Percentiles rank a stretch among this genome's conserved stretches.
Conservation (phyloP, 208 protist genomes). For the Crithidia bombi region DNA sequence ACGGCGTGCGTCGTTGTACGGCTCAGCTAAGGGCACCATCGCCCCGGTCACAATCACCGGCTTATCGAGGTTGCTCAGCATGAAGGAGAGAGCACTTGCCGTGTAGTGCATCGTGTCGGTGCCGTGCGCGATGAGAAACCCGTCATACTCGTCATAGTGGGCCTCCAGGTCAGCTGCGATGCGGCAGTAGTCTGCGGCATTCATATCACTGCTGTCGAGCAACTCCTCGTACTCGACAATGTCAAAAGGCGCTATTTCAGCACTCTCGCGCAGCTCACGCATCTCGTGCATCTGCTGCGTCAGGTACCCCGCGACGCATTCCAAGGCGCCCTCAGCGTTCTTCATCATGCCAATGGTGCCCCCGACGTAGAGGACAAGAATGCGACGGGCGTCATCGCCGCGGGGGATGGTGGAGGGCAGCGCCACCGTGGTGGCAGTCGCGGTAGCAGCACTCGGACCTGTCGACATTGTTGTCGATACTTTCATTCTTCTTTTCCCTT, state of each 20-base stretch:
- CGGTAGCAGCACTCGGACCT: not conserved
- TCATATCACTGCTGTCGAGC: conserved; percentile 90
- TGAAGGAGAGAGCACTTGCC: conserved; percentile 95
- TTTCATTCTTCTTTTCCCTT: no score
- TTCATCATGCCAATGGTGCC: conserved; percentile 93
- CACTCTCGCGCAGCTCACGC: conserved; percentile 48
- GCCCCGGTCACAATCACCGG: conserved; percentile 96
- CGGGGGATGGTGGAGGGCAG: conserved; percentile 13
- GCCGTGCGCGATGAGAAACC: conserved; percentile 96
- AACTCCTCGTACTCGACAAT: conserved; percentile 83
- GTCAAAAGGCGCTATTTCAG: conserved; percentile 68
- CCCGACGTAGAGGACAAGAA: conserved; percentile 87
- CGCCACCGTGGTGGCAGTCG: not conserved
- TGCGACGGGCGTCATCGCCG: conserved; percentile 27
- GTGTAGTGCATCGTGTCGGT: conserved; percentile 99
- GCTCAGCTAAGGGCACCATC: conserved; percentile 90
- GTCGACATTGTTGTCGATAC: not conserved
- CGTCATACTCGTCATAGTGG: conserved; percentile 94
- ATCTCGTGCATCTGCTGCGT: conserved; percentile 69
- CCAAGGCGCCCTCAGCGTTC: conserved; percentile 60
- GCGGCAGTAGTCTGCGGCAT: conserved; percentile 67
- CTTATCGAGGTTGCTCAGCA: conserved; percentile 96
- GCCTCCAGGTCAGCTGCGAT: conserved; percentile 73
- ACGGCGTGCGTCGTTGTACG: conserved; percentile 88
- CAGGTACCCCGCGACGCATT: conserved; percentile 73